A percentile compares a stretch with the other conserved stretches of the same genome.
Conservation (phyloP, 169 alveolate species). For the Cryptosporidium meleagridis region DNA sequence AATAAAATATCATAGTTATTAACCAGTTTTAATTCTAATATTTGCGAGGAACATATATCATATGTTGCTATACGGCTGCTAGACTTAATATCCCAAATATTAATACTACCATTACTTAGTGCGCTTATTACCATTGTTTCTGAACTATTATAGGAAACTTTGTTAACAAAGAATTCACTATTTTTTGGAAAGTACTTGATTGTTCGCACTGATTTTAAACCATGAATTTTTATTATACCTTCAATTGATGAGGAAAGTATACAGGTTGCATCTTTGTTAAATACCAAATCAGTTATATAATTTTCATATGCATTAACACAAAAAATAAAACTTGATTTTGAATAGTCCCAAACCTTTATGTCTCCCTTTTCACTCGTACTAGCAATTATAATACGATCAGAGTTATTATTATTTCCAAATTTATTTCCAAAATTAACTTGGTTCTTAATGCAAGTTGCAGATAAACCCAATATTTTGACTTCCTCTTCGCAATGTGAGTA, state of each 20-base stretch:
- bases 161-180: background rate
- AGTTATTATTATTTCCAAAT: background rate
- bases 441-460: background rate
- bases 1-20: background rate
- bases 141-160: conserved; percentile 17
- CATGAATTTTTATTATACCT: conserved; percentile 55
- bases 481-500: conserved; percentile 12
- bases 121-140: conserved; percentile 52
- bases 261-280: conserved; percentile 56
- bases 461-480: conserved; percentile 8
- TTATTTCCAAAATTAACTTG: background rate
- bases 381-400: conserved; percentile 21
- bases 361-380: conserved; percentile 47
- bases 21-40: conserved; percentile 1
- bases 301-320: conserved; percentile 31
- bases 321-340: conserved; percentile 1
- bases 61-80: conserved; percentile 33
- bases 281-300: conserved; percentile 9
- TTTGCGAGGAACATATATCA: conserved; percentile 18
- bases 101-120: conserved; percentile 27
- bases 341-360: conserved; percentile 48
- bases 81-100: conserved; percentile 46
- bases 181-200: conserved; percentile 44
- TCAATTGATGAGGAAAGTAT: conserved; percentile 43
- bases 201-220: conserved; percentile 41